Evolutionary conservation across 1,284 basidiomycete species (phyloP), one percentile per base, ranked within the genome.

Genomic region (Marasmius sp.): DNA sequence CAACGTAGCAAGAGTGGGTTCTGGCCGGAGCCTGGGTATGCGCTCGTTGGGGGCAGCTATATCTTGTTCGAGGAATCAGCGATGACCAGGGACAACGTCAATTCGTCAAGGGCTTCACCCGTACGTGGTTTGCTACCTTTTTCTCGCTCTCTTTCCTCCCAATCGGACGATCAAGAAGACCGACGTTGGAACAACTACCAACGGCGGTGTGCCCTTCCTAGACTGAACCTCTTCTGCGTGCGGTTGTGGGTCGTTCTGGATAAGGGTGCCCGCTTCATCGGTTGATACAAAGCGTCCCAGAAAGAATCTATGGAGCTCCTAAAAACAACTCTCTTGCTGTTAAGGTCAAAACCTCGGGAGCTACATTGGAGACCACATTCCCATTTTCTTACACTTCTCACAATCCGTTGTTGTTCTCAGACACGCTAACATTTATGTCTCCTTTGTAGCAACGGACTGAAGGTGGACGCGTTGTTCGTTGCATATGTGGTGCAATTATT

Each of bases 261-360:
- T 68, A 65, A 66, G 70, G 72, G 75, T 76, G 71, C 75, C 73
- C 66, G 63, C 72, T 76, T 53, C 41, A 84, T 81, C 81, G 90
- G 91, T 89, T 88, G 93, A 95, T 95, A 94, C 93, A 88, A 91
- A 77, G 67, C 83, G 90, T 90, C 93, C 93, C 72, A 95, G 70
- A 95, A 77, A 57, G 75, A 92, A 61, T 64, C 62, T 72, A 67
- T 63, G 75, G 74, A 72, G 68, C 85, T 86, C 78, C 77, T 76
- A 79, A 79, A 85, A 91, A 93, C 91, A 95, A 92, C 92, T 87
- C 88, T 85, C 86, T 77, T 82, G 80, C 79, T 78, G 73, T 58
- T 69, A 77, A 93, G 90, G 79, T 78, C 70, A 68, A 84, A 79
- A 82, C 85, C 79, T 77, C 81, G 86, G 83, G 91, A 86, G 91